Conservation (phyloP, 805 yeast genomes). For the Monosporozyma siamensis region DNA sequence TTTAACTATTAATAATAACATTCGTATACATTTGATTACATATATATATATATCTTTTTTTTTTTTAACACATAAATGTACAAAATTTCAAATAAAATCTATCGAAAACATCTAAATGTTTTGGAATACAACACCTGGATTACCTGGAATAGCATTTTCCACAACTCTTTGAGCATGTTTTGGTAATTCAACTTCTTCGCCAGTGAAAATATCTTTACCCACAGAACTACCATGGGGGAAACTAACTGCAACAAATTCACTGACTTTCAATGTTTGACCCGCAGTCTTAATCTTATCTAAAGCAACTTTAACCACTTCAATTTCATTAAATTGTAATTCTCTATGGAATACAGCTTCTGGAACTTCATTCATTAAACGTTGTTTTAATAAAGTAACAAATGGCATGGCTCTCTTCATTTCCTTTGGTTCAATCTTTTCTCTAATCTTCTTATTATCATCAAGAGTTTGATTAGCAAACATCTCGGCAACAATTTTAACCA, state of each 20-base stretch:
- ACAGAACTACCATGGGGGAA: constrained; percentile 52
- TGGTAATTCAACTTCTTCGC: constrained; percentile 58
- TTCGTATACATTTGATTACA: no score
- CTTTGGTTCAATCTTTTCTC: constrained; percentile 56
- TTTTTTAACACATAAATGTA: no score
- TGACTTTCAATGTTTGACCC: constrained; percentile 49
- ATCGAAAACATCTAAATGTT: constrained; percentile 50
- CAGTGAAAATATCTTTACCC: constrained; percentile 62
- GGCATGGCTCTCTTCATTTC: constrained; percentile 99
- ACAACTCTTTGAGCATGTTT: constrained; percentile 49
- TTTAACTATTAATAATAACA: no score
- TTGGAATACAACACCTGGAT: constrained; percentile 74
- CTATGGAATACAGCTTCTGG: constrained; percentile 81
- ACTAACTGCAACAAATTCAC: constrained; percentile 49
- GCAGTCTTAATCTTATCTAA: constrained; percentile 50
- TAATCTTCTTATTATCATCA: constrained; percentile 55
- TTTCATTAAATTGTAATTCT: constrained; percentile 75
- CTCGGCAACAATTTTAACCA: constrained; percentile 70
- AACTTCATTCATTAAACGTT: constrained; percentile 57
- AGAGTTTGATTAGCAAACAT: constrained; percentile 56
- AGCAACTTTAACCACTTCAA: constrained; percentile 50
- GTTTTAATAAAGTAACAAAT: constrained; percentile 77
- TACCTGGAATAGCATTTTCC: constrained; percentile 85
- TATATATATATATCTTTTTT: no score
- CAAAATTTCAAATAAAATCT: no score